Evolutionary conservation across 495 filamentous ascomycete genomes (phyloP).

Genomic region (Clohesyomyces aquaticus): DNA sequence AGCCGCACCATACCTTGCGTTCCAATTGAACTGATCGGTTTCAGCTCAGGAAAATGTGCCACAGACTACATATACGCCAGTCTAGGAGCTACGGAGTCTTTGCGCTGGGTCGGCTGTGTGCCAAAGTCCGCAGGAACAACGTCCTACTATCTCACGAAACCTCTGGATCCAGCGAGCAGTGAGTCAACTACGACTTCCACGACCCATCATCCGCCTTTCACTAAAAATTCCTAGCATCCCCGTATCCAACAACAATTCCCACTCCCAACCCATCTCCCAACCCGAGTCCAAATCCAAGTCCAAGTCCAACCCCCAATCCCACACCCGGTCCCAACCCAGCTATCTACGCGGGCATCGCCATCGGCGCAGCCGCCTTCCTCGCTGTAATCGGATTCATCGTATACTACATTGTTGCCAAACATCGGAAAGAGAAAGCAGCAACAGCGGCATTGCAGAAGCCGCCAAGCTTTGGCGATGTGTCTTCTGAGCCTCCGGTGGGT

Average conservation of each 20-base stretch:
- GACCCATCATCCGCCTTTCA: no score
- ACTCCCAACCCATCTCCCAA: background rate
- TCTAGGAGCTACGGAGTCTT: background rate
- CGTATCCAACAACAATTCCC: background rate
- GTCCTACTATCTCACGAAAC: background rate
- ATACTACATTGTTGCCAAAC: background rate
- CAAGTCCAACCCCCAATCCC: background rate
- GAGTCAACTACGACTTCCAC: no score
- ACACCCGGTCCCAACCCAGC: background rate
- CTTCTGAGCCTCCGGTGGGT: background rate
- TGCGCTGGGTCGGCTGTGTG: background rate
- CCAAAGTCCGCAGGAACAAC: background rate
- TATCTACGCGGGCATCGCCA: background rate
- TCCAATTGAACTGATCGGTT: background rate
- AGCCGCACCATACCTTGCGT: background rate
- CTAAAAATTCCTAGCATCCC: no score
- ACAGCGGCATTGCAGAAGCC: background rate
- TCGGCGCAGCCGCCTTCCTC: background rate
- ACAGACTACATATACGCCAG: background rate
- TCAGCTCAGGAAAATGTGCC: background rate
- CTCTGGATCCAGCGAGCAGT: background rate
- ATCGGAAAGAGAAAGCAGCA: background rate
- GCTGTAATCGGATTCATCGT: background rate
- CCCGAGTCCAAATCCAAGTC: background rate
- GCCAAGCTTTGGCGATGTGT: background rate